Base-by-base conservation (phyloP, 2,329 filamentous ascomycete species). In the Ophiostoma montium region DNA sequence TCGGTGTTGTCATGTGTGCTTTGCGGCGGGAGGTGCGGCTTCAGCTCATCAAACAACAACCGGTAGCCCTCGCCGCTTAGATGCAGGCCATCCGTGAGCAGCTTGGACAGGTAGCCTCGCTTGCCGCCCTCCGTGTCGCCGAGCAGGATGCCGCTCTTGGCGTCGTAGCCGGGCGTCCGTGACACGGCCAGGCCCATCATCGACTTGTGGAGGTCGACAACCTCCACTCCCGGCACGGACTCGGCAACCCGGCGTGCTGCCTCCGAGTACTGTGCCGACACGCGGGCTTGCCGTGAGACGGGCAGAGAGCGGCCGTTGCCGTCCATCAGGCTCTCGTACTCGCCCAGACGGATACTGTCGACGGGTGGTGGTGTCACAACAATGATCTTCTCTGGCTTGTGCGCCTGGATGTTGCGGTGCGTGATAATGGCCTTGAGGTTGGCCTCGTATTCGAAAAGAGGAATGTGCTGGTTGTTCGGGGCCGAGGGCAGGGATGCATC, bases 331-430 rank as follows among this genome's bases (percentile, higher is more conserved):
- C 47, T 42, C 59, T 77, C 74, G 32, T 71, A 62, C 53, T 60
- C 60, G 47, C 70, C 69, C 35, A 76, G 65, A 52, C 80, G 75
- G 61, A 86, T 80, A 65, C 94, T 82, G 58, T 95, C 84, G 46
- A 94, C 65, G 0, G 88, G 88, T 1, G 89, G 86, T 23, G 90
- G 87, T 0, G 86, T 84, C 46, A 95, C 74, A 44, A 95, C 72
- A 6, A 96, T 68, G 41, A 95, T 70, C 49, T 88, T 81, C 47
- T 76, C 78, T 23, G 85, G 80, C 33, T 75, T 71, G 59, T 95
- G 88, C 6, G 77, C 80, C 50, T 65, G 64, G 52, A 94, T 73
- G 50, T 70, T 68, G 8, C 82, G 77, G 63, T 95, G 86, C 3
- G 70, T 78, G 58, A 94, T 67, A 57, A 96, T 86, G 23, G 68